phyloP scores from a whole-genome alignment of 108 stramenopile species.

The Pseudonitzschia multiseries region DNA sequence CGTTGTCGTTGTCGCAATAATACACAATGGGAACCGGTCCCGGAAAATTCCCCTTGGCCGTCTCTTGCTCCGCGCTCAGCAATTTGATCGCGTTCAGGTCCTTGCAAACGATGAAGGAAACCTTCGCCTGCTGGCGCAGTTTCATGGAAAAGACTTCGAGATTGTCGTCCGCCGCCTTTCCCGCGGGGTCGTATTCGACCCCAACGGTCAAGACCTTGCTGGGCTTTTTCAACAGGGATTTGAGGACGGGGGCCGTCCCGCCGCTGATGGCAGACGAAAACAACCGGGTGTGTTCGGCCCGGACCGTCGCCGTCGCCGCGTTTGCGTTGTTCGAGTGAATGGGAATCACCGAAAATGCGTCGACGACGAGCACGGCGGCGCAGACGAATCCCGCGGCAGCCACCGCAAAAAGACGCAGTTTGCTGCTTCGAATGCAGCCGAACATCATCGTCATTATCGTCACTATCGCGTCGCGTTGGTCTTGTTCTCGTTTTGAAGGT shows the following conservation, averaged over 20 bases:
- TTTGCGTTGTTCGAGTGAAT: neutral
- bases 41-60: conserved; percentile 47
- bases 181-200: conserved; percentile 35
- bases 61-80: conserved; percentile 39
- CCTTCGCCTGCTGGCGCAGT: conserved; percentile 47
- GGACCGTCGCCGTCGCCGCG: too few relatives aligned
- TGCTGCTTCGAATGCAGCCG: too few relatives aligned
- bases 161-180: neutral
- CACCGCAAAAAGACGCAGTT: too few relatives aligned
- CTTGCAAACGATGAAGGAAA: conserved; percentile 36
- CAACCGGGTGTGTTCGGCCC: neutral
- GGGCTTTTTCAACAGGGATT: conserved; percentile 39
- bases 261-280: neutral
- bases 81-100: conserved; percentile 24
- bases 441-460: too few relatives aligned
- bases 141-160: conserved; percentile 54
- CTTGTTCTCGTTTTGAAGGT: too few relatives aligned
- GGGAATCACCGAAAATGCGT: neutral
- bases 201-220: conserved; percentile 48
- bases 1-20: neutral
- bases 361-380: neutral
- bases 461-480: too few relatives aligned
- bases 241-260: conserved; percentile 22
- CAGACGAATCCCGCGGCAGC: too few relatives aligned
- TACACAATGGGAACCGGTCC: conserved; percentile 48